Percentiles rank a stretch among this genome's conserved stretches.
These are phyloP conservation scores for Colletotrichum gloeosporioides DNA, from an alignment of 2,329 filamentous ascomycete genomes.

Conservation along the genomic window DNA sequence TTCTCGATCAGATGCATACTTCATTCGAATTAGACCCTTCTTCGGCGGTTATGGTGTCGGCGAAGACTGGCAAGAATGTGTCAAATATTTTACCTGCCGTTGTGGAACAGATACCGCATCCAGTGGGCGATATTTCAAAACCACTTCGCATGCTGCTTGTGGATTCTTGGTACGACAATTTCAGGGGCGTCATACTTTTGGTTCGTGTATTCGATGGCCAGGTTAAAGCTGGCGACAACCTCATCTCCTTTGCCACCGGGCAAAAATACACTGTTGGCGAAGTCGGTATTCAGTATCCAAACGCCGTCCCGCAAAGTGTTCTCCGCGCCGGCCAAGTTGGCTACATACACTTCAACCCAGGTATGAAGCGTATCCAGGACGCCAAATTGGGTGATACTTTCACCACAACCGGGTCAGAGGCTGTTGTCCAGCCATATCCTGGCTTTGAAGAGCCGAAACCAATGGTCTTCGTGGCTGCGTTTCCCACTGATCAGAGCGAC, in stretches of 20 bases:
- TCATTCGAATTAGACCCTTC: conserved; percentile 87
- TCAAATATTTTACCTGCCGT: conserved; percentile 82
- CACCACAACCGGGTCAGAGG: conserved; percentile 80
- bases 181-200: conserved; percentile 89
- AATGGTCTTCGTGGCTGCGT: conserved; percentile 98
- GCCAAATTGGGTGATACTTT: conserved; percentile 97
- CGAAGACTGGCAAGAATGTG: conserved; percentile 93
- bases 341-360: conserved; percentile 96
- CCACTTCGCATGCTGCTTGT: conserved; percentile 87
- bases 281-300: conserved; percentile 94
- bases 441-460: conserved; percentile 97
- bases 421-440: conserved; percentile 78
- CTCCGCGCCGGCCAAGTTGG: conserved; percentile 93
- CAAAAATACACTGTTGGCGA: conserved; percentile 93
- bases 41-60: conserved; percentile 76
- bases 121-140: conserved; percentile 73
- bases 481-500: conserved; percentile 89
- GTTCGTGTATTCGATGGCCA: conserved; percentile 91
- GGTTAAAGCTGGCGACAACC: conserved; percentile 80
- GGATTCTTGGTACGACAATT: conserved; percentile 98
- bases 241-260: conserved; percentile 88
- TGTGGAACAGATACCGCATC: conserved; percentile 83
- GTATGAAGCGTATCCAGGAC: conserved; percentile 96
- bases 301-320: conserved; percentile 79
- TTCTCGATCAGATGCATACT: conserved; percentile 82